These are phyloP conservation scores for Cryomyces antarcticus DNA, from an alignment of 495 filamentous ascomycete genomes.

Conservation along the genomic window DNA sequence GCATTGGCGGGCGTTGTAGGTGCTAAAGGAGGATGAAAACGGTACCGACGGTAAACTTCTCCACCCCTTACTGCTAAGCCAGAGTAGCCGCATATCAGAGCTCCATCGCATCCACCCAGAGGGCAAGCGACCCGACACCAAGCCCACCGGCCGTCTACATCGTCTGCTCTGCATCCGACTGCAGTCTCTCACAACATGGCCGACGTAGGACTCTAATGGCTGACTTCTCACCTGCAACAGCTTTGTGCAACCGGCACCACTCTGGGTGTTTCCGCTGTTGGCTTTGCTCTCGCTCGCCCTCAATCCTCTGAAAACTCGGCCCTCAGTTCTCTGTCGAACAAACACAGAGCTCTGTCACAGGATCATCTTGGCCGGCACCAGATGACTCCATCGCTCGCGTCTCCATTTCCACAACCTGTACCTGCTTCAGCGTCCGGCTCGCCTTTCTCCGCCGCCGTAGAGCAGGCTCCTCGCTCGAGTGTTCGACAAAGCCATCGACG, in stretches of 20 bases:
- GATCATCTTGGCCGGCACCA: neutral
- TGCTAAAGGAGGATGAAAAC: slow-evolving; percentile 2
- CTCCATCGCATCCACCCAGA: no score
- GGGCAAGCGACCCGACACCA: neutral
- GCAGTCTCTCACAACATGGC: no score
- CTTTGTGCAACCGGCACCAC: slow-evolving; percentile 55
- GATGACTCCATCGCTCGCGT: neutral
- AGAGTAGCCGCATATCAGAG: neutral
- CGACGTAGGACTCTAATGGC: neutral
- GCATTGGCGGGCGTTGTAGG: neutral
- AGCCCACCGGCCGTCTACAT: neutral
- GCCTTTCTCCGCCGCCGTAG: no score
- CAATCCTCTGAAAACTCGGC: slow-evolving; percentile 12
- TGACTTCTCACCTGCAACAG: slow-evolving; percentile 21
- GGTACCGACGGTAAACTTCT: slow-evolving; percentile 1
- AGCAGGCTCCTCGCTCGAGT: no score
- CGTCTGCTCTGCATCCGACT: no score
- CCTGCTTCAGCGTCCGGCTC: neutral
- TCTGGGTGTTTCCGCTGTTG: slow-evolving; percentile 43
- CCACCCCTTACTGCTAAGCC: neutral
- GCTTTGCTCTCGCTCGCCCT: slow-evolving; percentile 40
- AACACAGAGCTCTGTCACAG: neutral
- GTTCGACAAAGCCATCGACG: no score
- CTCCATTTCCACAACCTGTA: neutral
- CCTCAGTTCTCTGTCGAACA: neutral